Evolutionary conservation across 106 monocot species (phyloP).

Genomic region (Allium cepa): DNA sequence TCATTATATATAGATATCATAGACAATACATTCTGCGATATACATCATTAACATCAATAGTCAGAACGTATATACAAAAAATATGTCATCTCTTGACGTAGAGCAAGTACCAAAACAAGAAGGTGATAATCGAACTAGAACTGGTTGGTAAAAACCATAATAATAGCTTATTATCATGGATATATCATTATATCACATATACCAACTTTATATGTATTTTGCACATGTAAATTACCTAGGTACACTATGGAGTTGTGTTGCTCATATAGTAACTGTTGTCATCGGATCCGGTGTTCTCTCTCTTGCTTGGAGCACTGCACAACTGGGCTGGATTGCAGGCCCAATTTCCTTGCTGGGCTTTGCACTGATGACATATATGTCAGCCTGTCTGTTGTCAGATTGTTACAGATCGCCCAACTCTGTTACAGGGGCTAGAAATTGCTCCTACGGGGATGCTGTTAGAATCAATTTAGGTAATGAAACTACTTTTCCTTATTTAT

Average conservation of each 20-base stretch:
- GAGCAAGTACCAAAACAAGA: no score
- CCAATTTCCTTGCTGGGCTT: constrained; percentile 50
- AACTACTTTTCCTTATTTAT: no score
- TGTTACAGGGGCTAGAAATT: not conserved
- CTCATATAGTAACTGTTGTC: constrained; percentile 71
- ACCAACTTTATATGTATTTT: not conserved
- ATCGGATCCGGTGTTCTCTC: constrained; percentile 76
- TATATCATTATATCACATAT: no score
- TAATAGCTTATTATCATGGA: no score
- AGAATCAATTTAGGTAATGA: constrained; percentile 4
- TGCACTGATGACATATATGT: constrained; percentile 34
- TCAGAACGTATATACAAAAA: no score
- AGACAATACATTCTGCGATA: no score
- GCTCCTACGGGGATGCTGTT: no score
- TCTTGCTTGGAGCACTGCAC: constrained; percentile 68
- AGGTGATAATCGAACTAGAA: no score
- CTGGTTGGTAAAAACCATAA: no score
- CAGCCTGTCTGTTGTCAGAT: constrained; percentile 16
- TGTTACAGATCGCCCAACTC: constrained; percentile 14
- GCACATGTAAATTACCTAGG: not conserved
- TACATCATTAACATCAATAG: no score
- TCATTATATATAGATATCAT: no score
- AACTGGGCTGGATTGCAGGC: constrained; percentile 54
- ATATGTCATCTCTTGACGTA: no score
- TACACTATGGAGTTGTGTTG: constrained; percentile 31